A percentile compares a stretch with the other conserved stretches of the same genome.
phyloP scores from a whole-genome alignment of 768 basidiomycete genomes.

The Leucocoprinus leucothites region DNA sequence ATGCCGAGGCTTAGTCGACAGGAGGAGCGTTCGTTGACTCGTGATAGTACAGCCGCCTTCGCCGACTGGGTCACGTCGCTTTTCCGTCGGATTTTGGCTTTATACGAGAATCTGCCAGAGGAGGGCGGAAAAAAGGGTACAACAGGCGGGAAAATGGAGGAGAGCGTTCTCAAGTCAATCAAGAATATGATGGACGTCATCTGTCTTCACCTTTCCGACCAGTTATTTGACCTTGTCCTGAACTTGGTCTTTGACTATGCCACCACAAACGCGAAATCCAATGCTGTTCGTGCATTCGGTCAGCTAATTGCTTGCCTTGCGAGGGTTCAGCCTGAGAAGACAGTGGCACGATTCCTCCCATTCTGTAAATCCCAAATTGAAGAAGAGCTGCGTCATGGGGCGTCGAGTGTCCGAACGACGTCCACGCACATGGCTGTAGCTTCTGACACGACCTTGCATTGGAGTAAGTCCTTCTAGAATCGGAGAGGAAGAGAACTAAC shows the following conservation, averaged over 20 bases:
- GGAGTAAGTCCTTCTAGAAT: conserved; percentile 55
- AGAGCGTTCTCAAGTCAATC: conserved; percentile 71
- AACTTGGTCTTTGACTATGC: conserved; percentile 84
- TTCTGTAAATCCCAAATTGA: conserved; percentile 75
- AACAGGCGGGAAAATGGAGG: conserved; percentile 83
- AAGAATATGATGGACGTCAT: conserved; percentile 80
- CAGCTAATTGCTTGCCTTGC: conserved; percentile 85
- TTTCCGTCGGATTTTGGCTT: conserved; percentile 71
- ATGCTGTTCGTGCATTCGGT: conserved; percentile 87
- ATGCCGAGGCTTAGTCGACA: conserved; percentile 46
- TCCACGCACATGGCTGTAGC: conserved; percentile 70
- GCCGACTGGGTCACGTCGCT: conserved; percentile 83
- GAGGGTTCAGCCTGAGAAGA: conserved; percentile 71
- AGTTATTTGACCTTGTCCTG: conserved; percentile 81
- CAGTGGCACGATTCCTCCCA: conserved; percentile 76
- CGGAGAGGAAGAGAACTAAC: background rate
- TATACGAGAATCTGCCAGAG: conserved; percentile 93
- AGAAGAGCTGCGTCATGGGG: conserved; percentile 86
- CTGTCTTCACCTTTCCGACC: conserved; percentile 75
- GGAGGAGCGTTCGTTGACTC: conserved; percentile 69
- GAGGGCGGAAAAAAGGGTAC: conserved; percentile 86
- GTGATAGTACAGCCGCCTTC: conserved; percentile 77
- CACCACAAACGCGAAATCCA: conserved; percentile 86
- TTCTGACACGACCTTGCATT: conserved; percentile 88
- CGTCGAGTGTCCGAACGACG: conserved; percentile 81